Evolutionary conservation across 805 yeast genomes (phyloP).

Genomic region (Alloascoidea hylecoeti): DNA sequence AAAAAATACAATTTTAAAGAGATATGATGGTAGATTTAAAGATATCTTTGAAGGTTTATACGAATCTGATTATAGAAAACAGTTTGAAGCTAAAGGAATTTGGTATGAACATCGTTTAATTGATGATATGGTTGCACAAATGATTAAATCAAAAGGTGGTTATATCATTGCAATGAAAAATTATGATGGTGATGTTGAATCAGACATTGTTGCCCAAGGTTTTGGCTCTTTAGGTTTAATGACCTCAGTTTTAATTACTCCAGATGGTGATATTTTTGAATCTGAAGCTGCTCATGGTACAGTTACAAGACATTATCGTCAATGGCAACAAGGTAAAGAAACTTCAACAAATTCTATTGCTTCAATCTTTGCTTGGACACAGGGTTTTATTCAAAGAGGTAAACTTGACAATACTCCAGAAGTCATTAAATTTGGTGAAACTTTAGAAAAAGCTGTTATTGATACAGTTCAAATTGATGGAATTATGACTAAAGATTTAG

Average conservation of each 20-base stretch:
- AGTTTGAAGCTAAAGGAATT: constrained; percentile 47
- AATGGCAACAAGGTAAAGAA: constrained; percentile 68
- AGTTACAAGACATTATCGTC: constrained; percentile 77
- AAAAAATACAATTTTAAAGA: constrained; percentile 70
- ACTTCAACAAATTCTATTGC: constrained; percentile 81
- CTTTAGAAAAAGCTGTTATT: constrained; percentile 51
- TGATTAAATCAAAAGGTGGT: constrained; percentile 78
- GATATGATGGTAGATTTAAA: constrained; percentile 72
- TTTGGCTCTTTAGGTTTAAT: constrained; percentile 74
- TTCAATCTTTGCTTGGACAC: constrained; percentile 77
- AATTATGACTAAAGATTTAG: constrained; percentile 74
- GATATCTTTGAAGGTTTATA: constrained; percentile 63
- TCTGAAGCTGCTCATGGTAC: constrained; percentile 85
- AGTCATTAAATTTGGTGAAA: constrained; percentile 51
- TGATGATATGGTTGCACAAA: constrained; percentile 84
- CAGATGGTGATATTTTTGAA: constrained; percentile 79
- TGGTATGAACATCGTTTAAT: constrained; percentile 73
- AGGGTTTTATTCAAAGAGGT: constrained; percentile 76
- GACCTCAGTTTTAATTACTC: constrained; percentile 75
- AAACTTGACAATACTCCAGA: constrained; percentile 59
- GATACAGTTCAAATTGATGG: constrained; percentile 65
- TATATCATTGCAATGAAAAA: constrained; percentile 70
- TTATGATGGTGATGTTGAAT: constrained; percentile 79
- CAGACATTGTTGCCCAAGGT: constrained; percentile 80
- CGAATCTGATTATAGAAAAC: constrained; percentile 37